These are phyloP conservation scores for Neurospora terricola DNA, from an alignment of 495 filamentous ascomycete genomes.

Conservation along the genomic window DNA sequence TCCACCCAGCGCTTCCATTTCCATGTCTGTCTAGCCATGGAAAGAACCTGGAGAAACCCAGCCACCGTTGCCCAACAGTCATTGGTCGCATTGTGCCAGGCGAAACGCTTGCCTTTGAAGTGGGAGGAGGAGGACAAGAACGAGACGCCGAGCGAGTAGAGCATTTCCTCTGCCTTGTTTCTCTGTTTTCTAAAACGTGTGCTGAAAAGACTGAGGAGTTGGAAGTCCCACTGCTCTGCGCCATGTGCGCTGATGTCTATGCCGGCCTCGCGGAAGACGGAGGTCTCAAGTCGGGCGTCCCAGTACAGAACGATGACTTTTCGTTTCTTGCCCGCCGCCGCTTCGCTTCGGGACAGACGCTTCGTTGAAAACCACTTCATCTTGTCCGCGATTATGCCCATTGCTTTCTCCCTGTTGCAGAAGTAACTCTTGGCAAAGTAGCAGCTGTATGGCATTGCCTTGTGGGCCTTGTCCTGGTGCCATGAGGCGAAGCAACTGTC, in stretches of 20 bases:
- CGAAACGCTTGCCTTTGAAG: neutral
- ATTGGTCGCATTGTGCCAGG: neutral
- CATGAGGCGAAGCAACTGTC: neutral
- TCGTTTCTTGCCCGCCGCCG: neutral
- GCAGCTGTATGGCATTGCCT: neutral
- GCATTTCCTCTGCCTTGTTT: neutral
- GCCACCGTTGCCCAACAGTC: neutral
- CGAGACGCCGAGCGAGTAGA: neutral
- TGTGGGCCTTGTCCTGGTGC: neutral
- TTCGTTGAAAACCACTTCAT: neutral
- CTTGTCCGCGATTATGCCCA: neutral
- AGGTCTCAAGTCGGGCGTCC: neutral
- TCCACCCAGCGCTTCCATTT: neutral
- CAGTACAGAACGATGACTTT: neutral
- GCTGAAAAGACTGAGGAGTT: neutral
- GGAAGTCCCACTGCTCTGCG: neutral
- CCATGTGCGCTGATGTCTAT: neutral
- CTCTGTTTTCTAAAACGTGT: fast-evolving
- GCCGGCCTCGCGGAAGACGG: neutral
- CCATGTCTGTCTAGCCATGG: neutral
- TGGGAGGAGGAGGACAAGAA: neutral
- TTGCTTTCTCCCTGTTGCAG: neutral
- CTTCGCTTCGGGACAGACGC: neutral
- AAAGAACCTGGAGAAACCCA: neutral
- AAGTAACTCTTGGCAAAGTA: neutral